These are phyloP conservation scores for Hepatocystis sp. DNA, from an alignment of 169 alveolate species.

Conservation along the genomic window DNA sequence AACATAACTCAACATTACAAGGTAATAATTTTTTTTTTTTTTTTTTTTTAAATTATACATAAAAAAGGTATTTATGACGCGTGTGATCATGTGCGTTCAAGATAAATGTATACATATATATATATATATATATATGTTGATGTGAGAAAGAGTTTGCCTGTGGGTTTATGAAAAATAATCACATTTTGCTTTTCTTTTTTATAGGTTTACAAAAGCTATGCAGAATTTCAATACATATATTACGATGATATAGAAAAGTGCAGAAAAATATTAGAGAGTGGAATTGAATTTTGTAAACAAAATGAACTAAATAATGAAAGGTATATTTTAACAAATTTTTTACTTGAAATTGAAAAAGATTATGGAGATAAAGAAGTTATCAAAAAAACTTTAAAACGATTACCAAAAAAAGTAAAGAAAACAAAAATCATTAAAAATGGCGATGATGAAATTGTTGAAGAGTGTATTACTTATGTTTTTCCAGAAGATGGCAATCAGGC, in stretches of 20 bases:
- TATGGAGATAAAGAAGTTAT: conserved; percentile 78
- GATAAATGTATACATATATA: too few relatives aligned
- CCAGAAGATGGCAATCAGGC: conserved; percentile 85
- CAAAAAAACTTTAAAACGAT: conserved; percentile 77
- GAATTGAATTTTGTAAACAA: conserved; percentile 83
- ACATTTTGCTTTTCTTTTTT: conserved; percentile 1
- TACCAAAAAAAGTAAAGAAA: conserved; percentile 84
- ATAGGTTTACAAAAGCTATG: conserved; percentile 83
- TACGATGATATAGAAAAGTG: conserved; percentile 77
- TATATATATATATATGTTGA: too few relatives aligned
- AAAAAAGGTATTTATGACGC: too few relatives aligned
- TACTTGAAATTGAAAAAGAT: conserved; percentile 78
- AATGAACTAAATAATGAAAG: conserved; percentile 83
- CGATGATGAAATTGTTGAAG: conserved; percentile 73
- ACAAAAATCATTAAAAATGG: conserved; percentile 80
- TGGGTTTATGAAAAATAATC: too few relatives aligned
- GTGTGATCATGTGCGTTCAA: too few relatives aligned
- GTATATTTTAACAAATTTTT: conserved; percentile 79
- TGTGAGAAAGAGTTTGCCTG: too few relatives aligned
- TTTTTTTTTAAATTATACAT: too few relatives aligned
- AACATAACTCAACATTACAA: conserved; percentile 94
- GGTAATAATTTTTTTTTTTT: too few relatives aligned
- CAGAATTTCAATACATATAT: conserved; percentile 81
- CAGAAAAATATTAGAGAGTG: conserved; percentile 83
- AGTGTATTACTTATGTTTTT: conserved; percentile 83